Conservation (phyloP, 2,329 filamentous ascomycete species). For the Claviceps digitariae region DNA sequence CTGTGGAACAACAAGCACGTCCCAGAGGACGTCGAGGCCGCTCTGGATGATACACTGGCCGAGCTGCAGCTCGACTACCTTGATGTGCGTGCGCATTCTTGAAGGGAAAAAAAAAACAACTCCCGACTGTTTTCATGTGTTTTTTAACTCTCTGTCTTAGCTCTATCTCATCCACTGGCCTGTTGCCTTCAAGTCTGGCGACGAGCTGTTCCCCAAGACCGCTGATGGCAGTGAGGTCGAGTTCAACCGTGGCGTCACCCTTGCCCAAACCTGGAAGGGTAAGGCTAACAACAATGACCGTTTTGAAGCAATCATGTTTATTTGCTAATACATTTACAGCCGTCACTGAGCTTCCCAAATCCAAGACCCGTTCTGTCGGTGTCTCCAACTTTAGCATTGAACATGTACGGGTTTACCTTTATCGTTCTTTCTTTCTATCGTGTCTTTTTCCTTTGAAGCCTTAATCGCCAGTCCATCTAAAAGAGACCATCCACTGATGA, state of each 20-base stretch:
- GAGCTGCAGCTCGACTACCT: slow-evolving; percentile 44
- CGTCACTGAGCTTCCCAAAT: slow-evolving; percentile 43
- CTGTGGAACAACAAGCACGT: slow-evolving; percentile 47
- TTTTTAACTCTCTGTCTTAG: slow-evolving; percentile 13
- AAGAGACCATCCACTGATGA: background rate
- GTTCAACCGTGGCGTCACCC: slow-evolving; percentile 30
- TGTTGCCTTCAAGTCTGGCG: slow-evolving; percentile 27
- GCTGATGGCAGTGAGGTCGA: slow-evolving; percentile 20
- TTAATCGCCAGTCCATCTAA: background rate
- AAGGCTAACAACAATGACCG: background rate
- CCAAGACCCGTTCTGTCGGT: slow-evolving; percentile 53
- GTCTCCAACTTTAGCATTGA: slow-evolving; percentile 61
- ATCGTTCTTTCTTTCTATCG: background rate
- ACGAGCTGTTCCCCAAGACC: slow-evolving; percentile 31
- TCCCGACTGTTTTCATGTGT: too few relatives aligned
- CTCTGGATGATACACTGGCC: slow-evolving; percentile 40
- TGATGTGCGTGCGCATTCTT: slow-evolving; percentile 23
- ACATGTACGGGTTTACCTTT: slow-evolving; percentile 17
- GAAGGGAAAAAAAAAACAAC: too few relatives aligned
- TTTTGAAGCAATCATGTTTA: background rate
- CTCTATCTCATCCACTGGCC: slow-evolving; percentile 55
- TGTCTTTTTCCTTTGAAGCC: background rate
- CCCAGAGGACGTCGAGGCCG: slow-evolving; percentile 43
- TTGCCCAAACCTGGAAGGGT: slow-evolving; percentile 32
- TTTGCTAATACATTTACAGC: slow-evolving; percentile 12